A percentile compares a stretch with the other conserved stretches of the same genome.
Evolutionary conservation across 306 rosid genomes (phyloP).

Genomic region (Cicer cuneatum): DNA sequence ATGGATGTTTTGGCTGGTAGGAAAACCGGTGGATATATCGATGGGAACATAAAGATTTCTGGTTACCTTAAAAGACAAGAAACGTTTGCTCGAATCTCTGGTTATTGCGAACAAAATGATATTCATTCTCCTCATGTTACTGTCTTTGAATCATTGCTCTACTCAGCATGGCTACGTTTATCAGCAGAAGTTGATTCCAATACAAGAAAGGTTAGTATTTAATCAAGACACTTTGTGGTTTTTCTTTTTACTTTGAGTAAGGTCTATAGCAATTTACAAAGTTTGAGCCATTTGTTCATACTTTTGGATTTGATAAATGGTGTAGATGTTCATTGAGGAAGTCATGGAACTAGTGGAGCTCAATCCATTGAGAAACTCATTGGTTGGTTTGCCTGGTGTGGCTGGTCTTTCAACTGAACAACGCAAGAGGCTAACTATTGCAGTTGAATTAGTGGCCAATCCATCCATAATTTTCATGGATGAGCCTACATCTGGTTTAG

Average conservation of each 20-base stretch:
- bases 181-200: conserved; percentile 46
- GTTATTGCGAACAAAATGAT: conserved; percentile 75
- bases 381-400: conserved; percentile 86
- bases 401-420: conserved; percentile 90
- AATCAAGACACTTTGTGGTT: not conserved
- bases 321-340: conserved; percentile 85
- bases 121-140: conserved; percentile 76
- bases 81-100: conserved; percentile 66
- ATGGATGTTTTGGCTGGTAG: conserved; percentile 79
- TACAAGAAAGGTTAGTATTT: conserved; percentile 49
- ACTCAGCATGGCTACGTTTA: conserved; percentile 74
- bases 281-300: not conserved
- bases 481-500: conserved; percentile 93
- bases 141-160: conserved; percentile 61
- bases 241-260: not conserved
- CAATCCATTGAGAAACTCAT: conserved; percentile 64
- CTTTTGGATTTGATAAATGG: conserved; percentile 31
- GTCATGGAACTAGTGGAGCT: conserved; percentile 91
- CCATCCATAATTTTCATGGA: conserved; percentile 97
- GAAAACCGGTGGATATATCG: conserved; percentile 75
- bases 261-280: no score
- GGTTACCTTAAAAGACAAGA: conserved; percentile 72
- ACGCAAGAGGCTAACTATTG: conserved; percentile 84
- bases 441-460: conserved; percentile 87
- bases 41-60: conserved; percentile 61